These are phyloP conservation scores for Plasmodium knowlesi DNA, from an alignment of 169 alveolate species.

Conservation along the genomic window DNA sequence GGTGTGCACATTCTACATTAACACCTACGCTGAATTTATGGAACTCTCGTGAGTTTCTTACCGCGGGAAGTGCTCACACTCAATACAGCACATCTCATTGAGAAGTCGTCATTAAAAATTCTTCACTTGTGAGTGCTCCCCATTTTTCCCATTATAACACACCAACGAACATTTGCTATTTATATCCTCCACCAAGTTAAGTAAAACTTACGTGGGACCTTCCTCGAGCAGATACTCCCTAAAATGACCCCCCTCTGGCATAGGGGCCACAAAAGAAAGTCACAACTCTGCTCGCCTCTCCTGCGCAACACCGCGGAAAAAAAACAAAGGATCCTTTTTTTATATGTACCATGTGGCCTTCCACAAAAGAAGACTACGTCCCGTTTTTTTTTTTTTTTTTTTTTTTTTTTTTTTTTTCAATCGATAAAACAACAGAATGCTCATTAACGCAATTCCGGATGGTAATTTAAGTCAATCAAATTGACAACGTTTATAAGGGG, in stretches of 20 bases:
- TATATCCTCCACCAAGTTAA: background rate
- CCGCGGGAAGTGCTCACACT: background rate
- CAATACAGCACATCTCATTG: background rate
- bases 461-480: background rate
- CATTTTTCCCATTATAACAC: background rate
- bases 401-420: background rate
- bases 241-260: background rate
- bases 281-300: background rate
- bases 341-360: background rate
- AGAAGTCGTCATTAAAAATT: background rate
- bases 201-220: background rate
- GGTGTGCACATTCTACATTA: conserved; percentile 36
- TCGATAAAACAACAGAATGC: background rate
- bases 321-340: background rate
- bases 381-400: too few relatives aligned
- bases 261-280: background rate
- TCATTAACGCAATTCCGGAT: background rate
- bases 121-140: background rate
- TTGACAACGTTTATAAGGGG: background rate
- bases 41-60: background rate
- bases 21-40: conserved; percentile 24
- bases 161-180: background rate
- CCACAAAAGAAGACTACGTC: background rate
- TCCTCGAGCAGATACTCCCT: background rate
- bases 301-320: background rate